Conservation (phyloP, 768 basidiomycete genomes). For the Albatrellus ellisii region DNA sequence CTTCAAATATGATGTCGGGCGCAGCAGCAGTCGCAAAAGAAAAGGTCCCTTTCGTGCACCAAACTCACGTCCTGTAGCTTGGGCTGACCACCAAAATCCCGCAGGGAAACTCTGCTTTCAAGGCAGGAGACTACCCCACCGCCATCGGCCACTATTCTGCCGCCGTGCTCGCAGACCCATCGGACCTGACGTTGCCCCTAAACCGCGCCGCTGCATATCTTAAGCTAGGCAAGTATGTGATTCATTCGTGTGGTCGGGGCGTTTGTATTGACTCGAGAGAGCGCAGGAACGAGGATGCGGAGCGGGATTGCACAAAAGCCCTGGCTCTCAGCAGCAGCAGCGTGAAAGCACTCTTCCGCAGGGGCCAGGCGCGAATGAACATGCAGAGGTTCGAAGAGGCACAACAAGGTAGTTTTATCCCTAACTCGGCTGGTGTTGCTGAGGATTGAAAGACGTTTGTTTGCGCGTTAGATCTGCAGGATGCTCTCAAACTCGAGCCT, state of each 20-base stretch:
- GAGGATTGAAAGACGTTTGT: constrained; percentile 2
- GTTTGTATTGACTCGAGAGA: neutral
- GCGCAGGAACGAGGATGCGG: constrained; percentile 11
- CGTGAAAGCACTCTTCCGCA: constrained; percentile 69
- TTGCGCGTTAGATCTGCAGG: constrained; percentile 39
- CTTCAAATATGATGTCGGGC: too few relatives aligned
- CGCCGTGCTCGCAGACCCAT: constrained; percentile 58
- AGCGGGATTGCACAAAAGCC: constrained; percentile 46
- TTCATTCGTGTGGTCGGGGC: neutral
- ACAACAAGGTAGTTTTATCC: constrained; percentile 35
- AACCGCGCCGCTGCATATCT: constrained; percentile 90
- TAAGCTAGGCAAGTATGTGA: constrained; percentile 75
- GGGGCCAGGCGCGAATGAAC: constrained; percentile 57
- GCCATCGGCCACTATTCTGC: constrained; percentile 82
- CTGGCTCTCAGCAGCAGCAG: constrained; percentile 43
- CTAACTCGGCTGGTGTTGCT: neutral
- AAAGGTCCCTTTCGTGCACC: constrained; percentile 1
- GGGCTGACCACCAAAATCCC: neutral
- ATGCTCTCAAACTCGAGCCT: constrained; percentile 49
- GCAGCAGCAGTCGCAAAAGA: constrained; percentile 5
- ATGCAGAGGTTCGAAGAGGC: constrained; percentile 46
- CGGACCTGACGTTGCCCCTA: constrained; percentile 66
- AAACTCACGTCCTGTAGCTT: neutral
- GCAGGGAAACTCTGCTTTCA: constrained; percentile 84
- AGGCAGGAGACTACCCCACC: constrained; percentile 58